phyloP scores from a whole-genome alignment of 352 stramenopile genomes.

The Globisporangium acanthophoron region DNA sequence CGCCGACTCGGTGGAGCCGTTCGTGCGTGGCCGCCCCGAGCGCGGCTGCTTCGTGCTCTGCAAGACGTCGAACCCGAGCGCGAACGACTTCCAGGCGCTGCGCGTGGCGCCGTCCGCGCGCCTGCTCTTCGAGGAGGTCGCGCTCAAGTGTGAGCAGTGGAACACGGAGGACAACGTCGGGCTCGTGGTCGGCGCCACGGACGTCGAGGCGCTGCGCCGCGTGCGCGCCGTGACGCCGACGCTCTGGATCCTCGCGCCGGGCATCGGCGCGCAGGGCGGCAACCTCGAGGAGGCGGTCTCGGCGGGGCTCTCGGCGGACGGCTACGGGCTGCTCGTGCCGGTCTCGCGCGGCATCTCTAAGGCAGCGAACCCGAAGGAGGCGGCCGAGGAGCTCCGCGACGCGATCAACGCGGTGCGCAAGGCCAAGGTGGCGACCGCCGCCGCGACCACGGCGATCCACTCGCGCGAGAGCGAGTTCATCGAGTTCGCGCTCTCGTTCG shows the following conservation, averaged over 20 bases:
- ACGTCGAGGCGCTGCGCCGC: conserved; percentile 86
- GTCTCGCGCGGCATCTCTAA: conserved; percentile 96
- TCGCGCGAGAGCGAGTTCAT: conserved; percentile 93
- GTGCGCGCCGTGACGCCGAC: conserved; percentile 81
- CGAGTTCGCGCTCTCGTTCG: conserved; percentile 92
- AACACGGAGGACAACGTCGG: conserved; percentile 90
- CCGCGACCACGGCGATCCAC: conserved; percentile 4
- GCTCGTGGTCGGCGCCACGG: conserved; percentile 97
- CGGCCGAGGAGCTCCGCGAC: conserved; percentile 88
- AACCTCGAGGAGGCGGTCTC: conserved; percentile 88
- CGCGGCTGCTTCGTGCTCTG: conserved; percentile 97
- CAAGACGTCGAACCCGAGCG: conserved; percentile 98
- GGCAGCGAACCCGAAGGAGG: conserved; percentile 82
- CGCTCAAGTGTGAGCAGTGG: conserved; percentile 87
- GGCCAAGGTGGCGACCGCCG: conserved; percentile 30
- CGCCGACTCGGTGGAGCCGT: conserved; percentile 96
- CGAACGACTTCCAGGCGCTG: conserved; percentile 94
- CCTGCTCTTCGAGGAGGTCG: conserved; percentile 89
- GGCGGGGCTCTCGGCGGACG: conserved; percentile 77
- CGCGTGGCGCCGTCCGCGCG: conserved; percentile 23
- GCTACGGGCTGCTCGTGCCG: conserved; percentile 93
- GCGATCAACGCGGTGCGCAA: conserved; percentile 91
- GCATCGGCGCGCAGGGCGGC: conserved; percentile 92
- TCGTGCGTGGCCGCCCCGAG: conserved; percentile 85
- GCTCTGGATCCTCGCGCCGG: conserved; percentile 97